phyloP scores from a whole-genome alignment of 2,329 filamentous ascomycete genomes.

The Beauveria sp. region DNA sequence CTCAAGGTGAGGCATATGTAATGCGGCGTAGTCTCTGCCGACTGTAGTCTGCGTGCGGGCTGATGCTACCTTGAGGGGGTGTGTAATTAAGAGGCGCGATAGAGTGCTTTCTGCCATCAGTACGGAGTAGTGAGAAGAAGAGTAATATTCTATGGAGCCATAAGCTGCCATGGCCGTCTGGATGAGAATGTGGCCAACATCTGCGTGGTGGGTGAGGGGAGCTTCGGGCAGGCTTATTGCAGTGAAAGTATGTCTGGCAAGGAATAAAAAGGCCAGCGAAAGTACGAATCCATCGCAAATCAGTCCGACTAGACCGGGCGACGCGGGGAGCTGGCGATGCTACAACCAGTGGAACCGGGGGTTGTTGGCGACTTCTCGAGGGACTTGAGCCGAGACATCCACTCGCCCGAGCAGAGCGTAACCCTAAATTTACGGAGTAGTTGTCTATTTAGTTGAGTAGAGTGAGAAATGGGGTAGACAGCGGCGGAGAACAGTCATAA shows the following conservation, averaged over 20 bases:
- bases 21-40: not conserved
- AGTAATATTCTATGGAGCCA: slow-evolving; percentile 10
- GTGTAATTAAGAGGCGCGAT: not conserved
- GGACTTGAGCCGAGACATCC: slow-evolving; percentile 11
- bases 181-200: not conserved
- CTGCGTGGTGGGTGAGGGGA: not conserved
- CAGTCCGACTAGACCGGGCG: not conserved
- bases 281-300: not conserved
- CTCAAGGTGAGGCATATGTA: not conserved
- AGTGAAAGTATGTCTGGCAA: not conserved
- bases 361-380: not conserved
- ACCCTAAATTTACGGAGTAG: not conserved
- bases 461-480: not conserved
- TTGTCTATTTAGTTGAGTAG: not conserved
- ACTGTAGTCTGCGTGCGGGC: not conserved
- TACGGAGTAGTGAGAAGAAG: not conserved
- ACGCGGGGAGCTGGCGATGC: not conserved
- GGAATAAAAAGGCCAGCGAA: not conserved
- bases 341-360: slow-evolving; percentile 6
- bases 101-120: not conserved
- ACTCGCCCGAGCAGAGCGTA: slow-evolving; percentile 10
- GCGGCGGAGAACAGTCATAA: not conserved
- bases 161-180: not conserved
- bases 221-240: not conserved
- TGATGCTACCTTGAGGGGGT: slow-evolving; percentile 5